phyloP scores from a whole-genome alignment of 2,329 filamentous ascomycete genomes.

The Penicillium sp. region DNA sequence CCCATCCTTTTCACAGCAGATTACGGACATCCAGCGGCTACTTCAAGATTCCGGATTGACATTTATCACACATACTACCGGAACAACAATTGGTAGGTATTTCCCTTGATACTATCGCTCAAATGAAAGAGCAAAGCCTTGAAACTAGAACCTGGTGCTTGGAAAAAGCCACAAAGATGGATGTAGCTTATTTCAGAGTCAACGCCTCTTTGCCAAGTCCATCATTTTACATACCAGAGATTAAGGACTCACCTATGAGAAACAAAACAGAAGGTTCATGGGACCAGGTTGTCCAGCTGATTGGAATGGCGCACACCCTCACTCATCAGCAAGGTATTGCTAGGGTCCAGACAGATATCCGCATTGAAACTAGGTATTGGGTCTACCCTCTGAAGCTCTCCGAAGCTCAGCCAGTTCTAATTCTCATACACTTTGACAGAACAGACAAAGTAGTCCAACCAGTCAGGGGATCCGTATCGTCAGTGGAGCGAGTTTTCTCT shows the following conservation, averaged over 20 bases:
- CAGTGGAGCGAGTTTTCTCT: slow-evolving; percentile 58
- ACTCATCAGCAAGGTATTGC: slow-evolving; percentile 75
- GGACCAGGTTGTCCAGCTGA: slow-evolving; percentile 79
- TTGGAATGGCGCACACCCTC: slow-evolving; percentile 77
- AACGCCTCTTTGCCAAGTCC: no score
- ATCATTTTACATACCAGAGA: neutral
- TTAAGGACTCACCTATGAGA: neutral
- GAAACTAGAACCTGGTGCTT: neutral
- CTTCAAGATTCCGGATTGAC: slow-evolving; percentile 76
- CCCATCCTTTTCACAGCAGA: slow-evolving; percentile 75
- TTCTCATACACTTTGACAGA: slow-evolving; percentile 47
- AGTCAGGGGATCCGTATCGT: slow-evolving; percentile 73
- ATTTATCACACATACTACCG: slow-evolving; percentile 85
- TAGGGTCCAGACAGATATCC: slow-evolving; percentile 82
- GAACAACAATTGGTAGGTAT: slow-evolving; percentile 79
- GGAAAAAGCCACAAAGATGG: neutral
- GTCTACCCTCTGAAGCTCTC: neutral
- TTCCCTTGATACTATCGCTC: neutral
- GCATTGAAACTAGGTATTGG: slow-evolving; percentile 73
- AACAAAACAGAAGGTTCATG: slow-evolving; percentile 74
- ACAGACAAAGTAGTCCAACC: slow-evolving; percentile 78
- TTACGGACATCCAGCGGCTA: slow-evolving; percentile 82
- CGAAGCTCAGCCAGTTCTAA: neutral
- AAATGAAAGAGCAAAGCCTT: neutral
- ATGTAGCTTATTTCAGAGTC: neutral